Evolutionary conservation across 169 alveolate species (phyloP), one percentile per base, ranked within the genome.

Genomic region (Eimeria praecox): DNA sequence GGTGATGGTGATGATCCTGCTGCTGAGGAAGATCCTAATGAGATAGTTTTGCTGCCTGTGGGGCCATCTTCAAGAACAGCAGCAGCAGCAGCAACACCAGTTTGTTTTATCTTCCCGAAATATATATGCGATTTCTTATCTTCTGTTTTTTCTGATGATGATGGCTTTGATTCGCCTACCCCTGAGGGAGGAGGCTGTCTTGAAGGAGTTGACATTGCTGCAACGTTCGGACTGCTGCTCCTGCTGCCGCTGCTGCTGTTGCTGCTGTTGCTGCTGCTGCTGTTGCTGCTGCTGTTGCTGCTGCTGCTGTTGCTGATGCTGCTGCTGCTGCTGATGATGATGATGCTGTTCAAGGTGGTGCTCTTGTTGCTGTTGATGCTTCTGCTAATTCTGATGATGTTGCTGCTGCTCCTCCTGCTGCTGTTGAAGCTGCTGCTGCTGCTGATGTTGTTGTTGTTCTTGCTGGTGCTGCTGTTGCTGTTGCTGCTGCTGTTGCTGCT

Each of bases 401-500:
- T n/a, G n/a, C 73, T 78, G 42, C 89, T 78, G 59, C 54, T 78
- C 14, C 69, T 71, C 30, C 52, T 71, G 83, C 49, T 71, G 83
- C 83, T 71, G 83, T 52, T 69, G 40, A 12, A n/a, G 80, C 30
- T 59, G 69, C 27, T 59, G 30, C 27, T 59, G 18, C 5, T 59
- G 69, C 69, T 59, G 69, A 14, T 59, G 69, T 20, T 59, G 69
- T n/a, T n/a, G n/a, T n/a, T n/a, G n/a, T n/a, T n/a, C n/a, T n/a
- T n/a, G n/a, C n/a, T n/a, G n/a, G n/a, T n/a, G n/a, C n/a, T n/a
- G n/a, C n/a, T n/a, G n/a, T n/a, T 52, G 59, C 14, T 14, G 6
- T 6, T 52, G 59, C 59, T 52, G 59, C 59, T 9, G 59, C 59
- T 14, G 6, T 52, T 56, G 66, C 66, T 56, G 66, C 66, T 56